Percentiles rank a stretch among this genome's conserved stretches.
Conservation (phyloP, 768 basidiomycete genomes). For the Boletellus emodensis region DNA sequence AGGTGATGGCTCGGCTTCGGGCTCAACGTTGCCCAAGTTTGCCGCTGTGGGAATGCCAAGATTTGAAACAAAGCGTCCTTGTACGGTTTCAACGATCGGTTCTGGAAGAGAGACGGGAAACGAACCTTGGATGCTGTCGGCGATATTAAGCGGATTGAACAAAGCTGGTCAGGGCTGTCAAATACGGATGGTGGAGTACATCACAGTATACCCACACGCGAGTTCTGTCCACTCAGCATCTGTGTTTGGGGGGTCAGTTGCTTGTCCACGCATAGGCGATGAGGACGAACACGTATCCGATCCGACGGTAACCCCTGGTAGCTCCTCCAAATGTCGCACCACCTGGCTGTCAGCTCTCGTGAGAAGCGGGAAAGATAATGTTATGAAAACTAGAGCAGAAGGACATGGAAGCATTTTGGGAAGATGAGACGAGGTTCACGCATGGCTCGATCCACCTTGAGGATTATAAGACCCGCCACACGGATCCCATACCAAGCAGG, state of each 20-base stretch:
- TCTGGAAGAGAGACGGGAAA: background rate
- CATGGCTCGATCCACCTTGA: background rate
- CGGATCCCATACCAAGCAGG: background rate
- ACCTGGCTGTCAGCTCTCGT: background rate
- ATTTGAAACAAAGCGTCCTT: background rate
- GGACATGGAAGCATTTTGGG: conserved; percentile 3
- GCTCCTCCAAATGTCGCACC: background rate
- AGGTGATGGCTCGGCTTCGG: background rate
- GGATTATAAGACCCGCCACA: conserved; percentile 1
- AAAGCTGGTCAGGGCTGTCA: background rate
- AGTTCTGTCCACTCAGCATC: conserved; percentile 1
- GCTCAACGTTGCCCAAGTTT: background rate
- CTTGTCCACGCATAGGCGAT: background rate
- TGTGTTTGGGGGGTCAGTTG: conserved; percentile 2
- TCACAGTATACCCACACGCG: background rate
- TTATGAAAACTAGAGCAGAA: background rate
- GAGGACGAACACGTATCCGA: background rate
- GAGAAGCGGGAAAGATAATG: background rate
- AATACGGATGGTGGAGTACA: background rate
- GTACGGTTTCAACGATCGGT: background rate
- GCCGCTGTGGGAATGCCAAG: background rate
- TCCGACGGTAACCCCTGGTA: background rate
- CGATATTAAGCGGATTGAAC: background rate
- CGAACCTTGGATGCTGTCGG: background rate
- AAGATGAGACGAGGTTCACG: background rate